Conservation (phyloP, 2,329 filamentous ascomycete species). For the Pseudogymnoascus sp. region DNA sequence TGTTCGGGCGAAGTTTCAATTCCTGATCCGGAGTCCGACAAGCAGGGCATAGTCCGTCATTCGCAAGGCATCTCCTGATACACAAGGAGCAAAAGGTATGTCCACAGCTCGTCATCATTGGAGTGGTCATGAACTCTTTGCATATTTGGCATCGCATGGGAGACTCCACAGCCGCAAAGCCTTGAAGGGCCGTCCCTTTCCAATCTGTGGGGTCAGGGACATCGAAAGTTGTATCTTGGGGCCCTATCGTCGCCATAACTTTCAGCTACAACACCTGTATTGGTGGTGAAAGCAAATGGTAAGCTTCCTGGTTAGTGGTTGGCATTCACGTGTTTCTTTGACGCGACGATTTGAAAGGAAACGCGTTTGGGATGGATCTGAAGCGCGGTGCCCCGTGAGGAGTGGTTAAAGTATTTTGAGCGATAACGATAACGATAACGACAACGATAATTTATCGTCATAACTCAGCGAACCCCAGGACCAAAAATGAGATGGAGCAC, state of each 20-base stretch:
- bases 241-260: neutral
- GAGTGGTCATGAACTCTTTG: conserved; percentile 93
- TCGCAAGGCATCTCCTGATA: conserved; percentile 76
- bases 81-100: conserved; percentile 97
- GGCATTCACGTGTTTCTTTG: neutral
- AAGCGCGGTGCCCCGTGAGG: neutral
- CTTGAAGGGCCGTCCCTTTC: conserved; percentile 60
- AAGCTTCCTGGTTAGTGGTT: neutral
- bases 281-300: neutral
- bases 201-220: conserved; percentile 80
- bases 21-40: conserved; percentile 77
- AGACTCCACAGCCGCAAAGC: conserved; percentile 66
- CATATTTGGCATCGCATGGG: conserved; percentile 92
- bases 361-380: neutral
- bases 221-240: conserved; percentile 24
- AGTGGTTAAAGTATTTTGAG: neutral
- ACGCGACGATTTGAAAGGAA: neutral
- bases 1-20: conserved; percentile 75
- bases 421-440: neutral
- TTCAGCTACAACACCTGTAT: neutral
- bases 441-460: neutral
- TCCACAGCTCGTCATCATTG: conserved; percentile 88
- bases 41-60: conserved; percentile 79
- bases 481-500: neutral
- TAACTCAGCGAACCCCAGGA: neutral